Evolutionary conservation across 2,329 filamentous ascomycete species (phyloP), one percentile per base, ranked within the genome.

Genomic region (Fusarium incarnatum): DNA sequence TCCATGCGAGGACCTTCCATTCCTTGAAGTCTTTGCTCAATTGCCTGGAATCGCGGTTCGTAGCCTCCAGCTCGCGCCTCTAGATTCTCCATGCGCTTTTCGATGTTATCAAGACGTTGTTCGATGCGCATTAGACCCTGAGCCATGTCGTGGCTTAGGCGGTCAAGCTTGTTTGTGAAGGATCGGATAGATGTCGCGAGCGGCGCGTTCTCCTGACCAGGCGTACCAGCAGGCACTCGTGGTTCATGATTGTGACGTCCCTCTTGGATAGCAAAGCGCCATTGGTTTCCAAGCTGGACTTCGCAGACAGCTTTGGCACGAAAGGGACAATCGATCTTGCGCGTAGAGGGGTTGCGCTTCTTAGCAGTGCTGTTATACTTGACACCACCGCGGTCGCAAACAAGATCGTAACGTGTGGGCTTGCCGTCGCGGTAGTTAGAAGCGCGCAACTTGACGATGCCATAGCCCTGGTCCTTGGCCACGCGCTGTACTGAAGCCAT

Each of bases 311-410:
- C 87, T 79, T 89, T 89, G 58, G 87, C 87, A 55, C 87, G 85
- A 81, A 88, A 89, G 13, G 87, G 87, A 60, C 87, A 89, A 76
- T 89, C 87, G 58, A 89, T 86, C 79, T 89, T 89, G 75, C 87
- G 86, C 45, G 87, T 89, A 56, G 86, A 88, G 2, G 87, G 87
- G 71, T 88, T 89, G 60, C 87, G 85, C 80, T 89, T 89, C 82
- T 89, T 89, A 10, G 87, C 87, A 3, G 87, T 89, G 78, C 87
- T 89, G 80, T 82, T 88, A 79, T 89, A 89, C 78, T 89, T 89
- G 75, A 89, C 87, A 64, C 87, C 87, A 56, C 87, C 87, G 42
- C 87, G 86, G 70, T 89, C 87, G 78, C 87, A 89, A 34, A 89
- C 87, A 13, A 89, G 81, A 68, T 89, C 87, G 78, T 89, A 89